A percentile compares a stretch with the other conserved stretches of the same genome.
Evolutionary conservation across 768 basidiomycete species (phyloP).

Genomic region (Pisolithus sp.): DNA sequence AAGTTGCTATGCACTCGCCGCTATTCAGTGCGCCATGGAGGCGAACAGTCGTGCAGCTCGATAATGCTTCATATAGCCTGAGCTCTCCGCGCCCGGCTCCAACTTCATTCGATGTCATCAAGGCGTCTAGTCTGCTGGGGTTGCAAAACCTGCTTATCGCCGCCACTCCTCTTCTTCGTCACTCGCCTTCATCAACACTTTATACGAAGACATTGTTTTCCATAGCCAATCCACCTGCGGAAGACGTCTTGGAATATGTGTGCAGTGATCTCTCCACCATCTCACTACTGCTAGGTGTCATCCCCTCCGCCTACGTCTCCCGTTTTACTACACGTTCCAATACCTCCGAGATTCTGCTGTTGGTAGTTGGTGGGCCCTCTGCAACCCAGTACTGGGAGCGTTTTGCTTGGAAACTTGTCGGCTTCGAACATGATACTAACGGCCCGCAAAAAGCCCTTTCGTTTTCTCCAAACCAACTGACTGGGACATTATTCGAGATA

Average conservation of each 20-base stretch:
- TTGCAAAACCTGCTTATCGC: slow-evolving; percentile 22
- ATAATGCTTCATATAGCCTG: slow-evolving; percentile 15
- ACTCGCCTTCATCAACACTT: slow-evolving; percentile 18
- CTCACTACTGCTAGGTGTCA: slow-evolving; percentile 22
- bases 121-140: slow-evolving; percentile 28
- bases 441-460: neutral
- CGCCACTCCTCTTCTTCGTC: slow-evolving; percentile 18
- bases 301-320: slow-evolving; percentile 20
- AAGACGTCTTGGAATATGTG: slow-evolving; percentile 16
- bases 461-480: slow-evolving; percentile 20
- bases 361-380: neutral
- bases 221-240: slow-evolving; percentile 4
- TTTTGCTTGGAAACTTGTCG: slow-evolving; percentile 21
- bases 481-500: slow-evolving; percentile 17
- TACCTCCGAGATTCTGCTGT: slow-evolving; percentile 14
- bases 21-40: slow-evolving; percentile 21
- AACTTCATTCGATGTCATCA: slow-evolving; percentile 26
- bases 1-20: slow-evolving; percentile 8
- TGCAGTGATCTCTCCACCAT: slow-evolving; percentile 24
- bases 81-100: slow-evolving; percentile 16
- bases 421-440: neutral
- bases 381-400: slow-evolving; percentile 16
- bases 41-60: slow-evolving; percentile 15
- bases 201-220: slow-evolving; percentile 25
- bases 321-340: slow-evolving; percentile 27